Conservation (phyloP, 805 yeast genomes). For the Ogataea pignaliae region DNA sequence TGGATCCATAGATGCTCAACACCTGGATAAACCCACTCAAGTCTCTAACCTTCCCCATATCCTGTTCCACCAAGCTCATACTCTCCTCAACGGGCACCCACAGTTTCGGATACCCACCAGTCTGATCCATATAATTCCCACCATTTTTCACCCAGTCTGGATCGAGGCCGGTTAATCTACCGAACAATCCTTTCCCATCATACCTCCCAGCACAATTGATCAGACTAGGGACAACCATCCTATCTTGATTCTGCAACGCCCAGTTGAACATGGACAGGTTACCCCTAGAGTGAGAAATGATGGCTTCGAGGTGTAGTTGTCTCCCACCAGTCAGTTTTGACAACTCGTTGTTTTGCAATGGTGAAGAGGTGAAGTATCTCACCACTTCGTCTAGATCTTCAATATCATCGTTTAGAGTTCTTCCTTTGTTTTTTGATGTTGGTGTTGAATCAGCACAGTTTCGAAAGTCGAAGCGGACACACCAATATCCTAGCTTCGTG, state of each 20-base stretch:
- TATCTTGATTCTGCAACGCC: slow-evolving; percentile 39
- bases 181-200: slow-evolving; percentile 43
- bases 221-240: slow-evolving; percentile 48
- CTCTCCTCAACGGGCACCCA: slow-evolving; percentile 50
- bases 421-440: slow-evolving; percentile 48
- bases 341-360: slow-evolving; percentile 7
- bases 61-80: slow-evolving; percentile 42
- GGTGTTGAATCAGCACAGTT: slow-evolving; percentile 69
- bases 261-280: slow-evolving; percentile 70
- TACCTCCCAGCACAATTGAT: slow-evolving; percentile 74
- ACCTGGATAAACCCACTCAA: slow-evolving; percentile 48
- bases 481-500: slow-evolving; percentile 52
- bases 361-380: slow-evolving; percentile 24
- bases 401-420: slow-evolving; percentile 59
- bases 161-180: slow-evolving; percentile 32
- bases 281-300: slow-evolving; percentile 82
- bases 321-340: slow-evolving; percentile 27
- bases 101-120: slow-evolving; percentile 42
- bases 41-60: slow-evolving; percentile 36
- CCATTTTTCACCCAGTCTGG: slow-evolving; percentile 38
- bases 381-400: slow-evolving; percentile 57
- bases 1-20: slow-evolving; percentile 65
- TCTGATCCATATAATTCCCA: slow-evolving; percentile 38
- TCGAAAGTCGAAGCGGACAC: slow-evolving; percentile 79
- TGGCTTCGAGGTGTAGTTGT: slow-evolving; percentile 45